phyloP scores from a whole-genome alignment of 2,329 filamentous ascomycete genomes.

The Penicillium janthinellum region DNA sequence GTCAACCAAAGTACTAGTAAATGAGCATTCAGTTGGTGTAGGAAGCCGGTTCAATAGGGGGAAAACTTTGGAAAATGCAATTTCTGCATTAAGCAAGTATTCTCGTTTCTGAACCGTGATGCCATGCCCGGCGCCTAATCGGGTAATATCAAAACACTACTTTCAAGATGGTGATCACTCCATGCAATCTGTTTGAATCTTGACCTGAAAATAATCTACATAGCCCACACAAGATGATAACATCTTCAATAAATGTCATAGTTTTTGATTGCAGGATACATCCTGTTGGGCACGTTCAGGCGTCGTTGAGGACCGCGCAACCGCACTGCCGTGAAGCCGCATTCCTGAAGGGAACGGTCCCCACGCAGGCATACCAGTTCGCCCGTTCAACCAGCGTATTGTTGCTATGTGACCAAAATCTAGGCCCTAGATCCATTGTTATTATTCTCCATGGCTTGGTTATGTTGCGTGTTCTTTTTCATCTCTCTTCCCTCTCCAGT shows the following conservation, averaged over 20 bases:
- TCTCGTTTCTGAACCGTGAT: too few relatives aligned
- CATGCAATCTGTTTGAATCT: background rate
- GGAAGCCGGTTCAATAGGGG: too few relatives aligned
- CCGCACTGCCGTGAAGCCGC: constrained; percentile 4
- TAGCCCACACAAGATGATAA: too few relatives aligned
- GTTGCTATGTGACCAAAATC: constrained; percentile 5
- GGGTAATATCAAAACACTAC: constrained; percentile 1
- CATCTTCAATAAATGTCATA: too few relatives aligned
- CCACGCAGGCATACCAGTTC: constrained; percentile 14
- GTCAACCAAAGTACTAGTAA: too few relatives aligned
- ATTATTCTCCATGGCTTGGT: background rate
- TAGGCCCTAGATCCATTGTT: background rate
- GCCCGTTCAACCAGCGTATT: background rate
- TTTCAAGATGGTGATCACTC: background rate
- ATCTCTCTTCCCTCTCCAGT: background rate
- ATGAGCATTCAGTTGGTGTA: too few relatives aligned
- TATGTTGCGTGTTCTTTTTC: background rate
- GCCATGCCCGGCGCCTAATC: constrained; percentile 1
- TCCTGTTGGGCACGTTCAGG: constrained; percentile 3
- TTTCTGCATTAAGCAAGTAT: too few relatives aligned
- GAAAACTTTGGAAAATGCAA: too few relatives aligned
- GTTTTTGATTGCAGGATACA: background rate
- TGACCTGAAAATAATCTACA: too few relatives aligned
- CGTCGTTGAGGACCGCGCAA: background rate
- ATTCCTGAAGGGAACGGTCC: constrained; percentile 13